Base-by-base conservation (phyloP, 2,329 filamentous ascomycete genomes). In the Huntiella savannae region DNA sequence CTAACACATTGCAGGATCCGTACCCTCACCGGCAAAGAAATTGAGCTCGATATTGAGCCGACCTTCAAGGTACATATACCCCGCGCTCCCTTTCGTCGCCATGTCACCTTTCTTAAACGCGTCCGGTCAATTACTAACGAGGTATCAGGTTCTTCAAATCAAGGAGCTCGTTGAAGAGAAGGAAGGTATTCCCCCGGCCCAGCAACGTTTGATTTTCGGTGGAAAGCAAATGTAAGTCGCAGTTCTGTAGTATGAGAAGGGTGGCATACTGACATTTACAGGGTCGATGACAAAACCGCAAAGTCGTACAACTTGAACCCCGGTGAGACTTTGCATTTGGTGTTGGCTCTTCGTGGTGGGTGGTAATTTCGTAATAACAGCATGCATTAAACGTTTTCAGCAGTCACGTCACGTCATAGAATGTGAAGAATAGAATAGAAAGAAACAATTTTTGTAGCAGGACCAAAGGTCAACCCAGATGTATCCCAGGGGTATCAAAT, bases 151-250 rank as follows among this genome's bases (percentile, higher is more conserved):
- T 55, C 79, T 82, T 36, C 79, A 87, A 62, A 96, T 98, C 71
- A 98, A 98, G 72, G 91, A 96, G 66, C 87, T 88, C 58, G 91
- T 98, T 47, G 91, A 98, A 64, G 91, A 98, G 69, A 96, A 96
- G 67, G 91, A 96, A 61, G 91, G 91, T 48, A 98, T 98, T 56
- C 88, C 91, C 38, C 91, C 91, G 1, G 86, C 91, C 13, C 91
- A 98, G 66, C 91, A 98, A 65, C 79, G 91, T 49, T 69, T 98
- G 54, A 98, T 98, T 58, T 95, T 81, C 60, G 86, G 88, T 46
- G 91, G 91, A 58, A 98, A 98, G 70, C 91, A 98, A 63, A 95
- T 98, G 91, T 95, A 66, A 51, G 69, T 16, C 34, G 5, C 34
- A 13, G 12, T 16, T 36, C 8, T n/a, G 34, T n/a, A 36, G 1